Evolutionary conservation across 1,284 basidiomycete genomes (phyloP).

Genomic region (Melanopsichium pennsylvanicum): DNA sequence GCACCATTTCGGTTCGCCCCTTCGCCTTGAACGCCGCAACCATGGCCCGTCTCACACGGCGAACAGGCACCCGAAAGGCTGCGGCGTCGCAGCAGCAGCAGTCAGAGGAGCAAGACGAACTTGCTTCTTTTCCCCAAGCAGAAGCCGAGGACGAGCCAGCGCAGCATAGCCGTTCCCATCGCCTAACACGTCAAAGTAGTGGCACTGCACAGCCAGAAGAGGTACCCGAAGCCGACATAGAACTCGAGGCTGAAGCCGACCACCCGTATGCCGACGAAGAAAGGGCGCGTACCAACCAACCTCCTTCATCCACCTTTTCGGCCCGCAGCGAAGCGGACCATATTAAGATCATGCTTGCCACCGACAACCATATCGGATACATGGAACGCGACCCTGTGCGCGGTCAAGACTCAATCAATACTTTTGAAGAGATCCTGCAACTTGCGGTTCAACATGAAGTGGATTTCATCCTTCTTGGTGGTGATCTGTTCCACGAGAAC

Average conservation of each 20-base stretch:
- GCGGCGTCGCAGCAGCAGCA: constrained; percentile 4
- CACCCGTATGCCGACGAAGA: constrained; percentile 11
- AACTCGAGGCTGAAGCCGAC: constrained; percentile 1
- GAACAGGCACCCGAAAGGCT: constrained; percentile 23
- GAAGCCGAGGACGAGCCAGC: not conserved
- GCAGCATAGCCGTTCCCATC: not conserved
- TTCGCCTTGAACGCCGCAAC: not conserved
- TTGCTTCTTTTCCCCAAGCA: constrained; percentile 4
- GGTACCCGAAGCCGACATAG: not conserved
- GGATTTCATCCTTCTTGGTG: constrained; percentile 77
- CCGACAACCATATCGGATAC: constrained; percentile 77
- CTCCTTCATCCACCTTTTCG: constrained; percentile 29
- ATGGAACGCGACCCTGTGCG: constrained; percentile 92
- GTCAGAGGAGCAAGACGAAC: constrained; percentile 11
- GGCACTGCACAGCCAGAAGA: not conserved
- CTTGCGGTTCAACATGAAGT: constrained; percentile 79
- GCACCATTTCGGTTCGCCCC: too few species aligned
- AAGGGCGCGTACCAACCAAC: not conserved
- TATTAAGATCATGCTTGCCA: constrained; percentile 61
- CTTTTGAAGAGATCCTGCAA: constrained; percentile 91
- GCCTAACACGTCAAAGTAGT: not conserved
- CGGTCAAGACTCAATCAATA: constrained; percentile 92
- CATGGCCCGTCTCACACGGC: constrained; percentile 33
- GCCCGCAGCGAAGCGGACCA: constrained; percentile 33
- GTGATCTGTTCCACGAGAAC: constrained; percentile 98